Evolutionary conservation across 2,329 filamentous ascomycete species (phyloP), one percentile per base, ranked within the genome.

Genomic region (Macrophomina tecta): DNA sequence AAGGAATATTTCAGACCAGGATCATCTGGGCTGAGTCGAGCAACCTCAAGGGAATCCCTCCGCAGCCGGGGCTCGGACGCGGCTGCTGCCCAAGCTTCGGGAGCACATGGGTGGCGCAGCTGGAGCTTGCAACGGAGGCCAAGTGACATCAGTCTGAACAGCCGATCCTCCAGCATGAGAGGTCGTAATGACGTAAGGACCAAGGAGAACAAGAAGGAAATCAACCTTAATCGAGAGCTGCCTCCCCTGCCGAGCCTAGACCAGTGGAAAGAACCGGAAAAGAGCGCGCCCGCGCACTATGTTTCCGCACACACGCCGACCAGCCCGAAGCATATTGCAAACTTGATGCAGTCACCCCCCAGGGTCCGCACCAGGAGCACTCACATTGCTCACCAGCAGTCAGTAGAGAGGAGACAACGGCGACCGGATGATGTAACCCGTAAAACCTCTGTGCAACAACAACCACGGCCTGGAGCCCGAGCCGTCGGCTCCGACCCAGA

Each of bases 171-270:
- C 8, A 66, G 56, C 28, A 16, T 61, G 23, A 32, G 48, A 56
- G 76, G 73, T 36, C 72, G 72, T 18, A 66, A 70, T 28, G 71
- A 70, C 34, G 71, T 69, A 18, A 58, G 49, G 42, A 45, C 6
- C 30, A 71, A 73, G 12, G 74, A 76, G 28, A 69, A 69, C 32
- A 78, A 76, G 63, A 58, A 70, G 2, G 75, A 77, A 34, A 66
- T 82, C 67, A 79, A 84, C 64, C 73, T 84, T 38, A 84, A 84
- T 70, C 73, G 82, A 65, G 81, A 83, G 67, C 72, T 84, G 30
- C 82, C 82, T 40, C 82, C 82, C 4, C 69, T 84, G 11, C 82
- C 82, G 6, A 78, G 81, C 56, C 73, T 84, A 5, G 81, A 83
- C 66, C 77, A 73, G 40, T 79, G 76, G 75, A 74, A 76, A 48